Evolutionary conservation across 2,329 filamentous ascomycete species (phyloP), one percentile per base, ranked within the genome.

Genomic region (Colletotrichum sp.): DNA sequence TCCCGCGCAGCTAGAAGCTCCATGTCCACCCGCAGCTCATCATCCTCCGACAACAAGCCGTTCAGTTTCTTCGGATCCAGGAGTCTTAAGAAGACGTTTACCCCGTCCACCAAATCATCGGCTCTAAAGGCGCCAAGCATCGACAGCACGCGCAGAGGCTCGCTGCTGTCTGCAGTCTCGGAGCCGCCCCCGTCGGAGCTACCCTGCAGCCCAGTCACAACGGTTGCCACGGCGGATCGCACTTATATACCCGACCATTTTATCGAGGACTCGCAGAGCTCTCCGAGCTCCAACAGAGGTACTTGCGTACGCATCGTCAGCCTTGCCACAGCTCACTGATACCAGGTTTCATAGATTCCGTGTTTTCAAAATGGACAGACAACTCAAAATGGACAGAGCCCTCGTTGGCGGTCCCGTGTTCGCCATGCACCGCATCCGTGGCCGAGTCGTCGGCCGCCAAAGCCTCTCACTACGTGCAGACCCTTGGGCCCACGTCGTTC

Each of bases 1-100:
- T 80, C 82, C 18, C 82, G 81, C 43, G 79, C 81, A 13, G 77
- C 79, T 26, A 81, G 83, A 18, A 80, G 79, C 8, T 87, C 86
- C 1, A 81, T 84, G 13, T 90, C 88, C 3, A 85, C 84, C 9
- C 84, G 84, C n/a, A 87, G 86, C 74, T 87, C 86, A 3, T 80
- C 84, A 14, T 88, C 87, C 1, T 85, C 85, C 0, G 80, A 80
- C 32, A 82, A 85, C 14, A 83, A 86, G 52, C 82, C 84, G 1
- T 86, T 88, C 74, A 84, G 85, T 5, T 85, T 90, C 61, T 86
- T 91, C 67, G 83, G 86, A 43, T 81, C 83, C 30, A 85, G 86
- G 67, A 82, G 82, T 61, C 82, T 83, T 71, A 85, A 83, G 79
- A 85, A 83, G 68, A 78, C 80, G 24, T 78, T 76, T 7, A 68